These are phyloP conservation scores for Solanum tacnaense DNA, from an alignment of 257 asterid genomes.

Conservation along the genomic window DNA sequence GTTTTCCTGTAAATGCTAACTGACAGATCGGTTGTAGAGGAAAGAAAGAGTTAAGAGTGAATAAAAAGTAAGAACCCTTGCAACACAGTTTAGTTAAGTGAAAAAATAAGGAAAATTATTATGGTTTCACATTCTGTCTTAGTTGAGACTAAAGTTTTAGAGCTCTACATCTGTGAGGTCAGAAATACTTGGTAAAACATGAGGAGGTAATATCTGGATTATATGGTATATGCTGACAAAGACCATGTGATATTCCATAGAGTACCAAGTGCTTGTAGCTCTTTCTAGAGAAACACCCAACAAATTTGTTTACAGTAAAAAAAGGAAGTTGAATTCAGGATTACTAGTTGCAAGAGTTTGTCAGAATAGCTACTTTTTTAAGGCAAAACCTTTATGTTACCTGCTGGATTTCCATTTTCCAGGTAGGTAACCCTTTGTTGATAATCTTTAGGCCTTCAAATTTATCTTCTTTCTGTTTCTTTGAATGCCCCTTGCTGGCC, in stretches of 20 bases:
- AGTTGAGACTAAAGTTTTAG: background rate
- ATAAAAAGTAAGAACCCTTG: background rate
- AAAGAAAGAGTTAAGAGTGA: background rate
- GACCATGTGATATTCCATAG: background rate
- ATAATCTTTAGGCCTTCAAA: background rate
- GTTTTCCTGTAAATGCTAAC: background rate
- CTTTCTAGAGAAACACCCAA: background rate
- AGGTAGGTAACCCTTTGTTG: background rate
- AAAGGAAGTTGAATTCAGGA: background rate
- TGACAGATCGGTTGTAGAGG: background rate
- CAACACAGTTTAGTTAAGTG: background rate
- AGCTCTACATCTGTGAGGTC: background rate
- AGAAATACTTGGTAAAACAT: background rate
- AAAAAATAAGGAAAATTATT: background rate
- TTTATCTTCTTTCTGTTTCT: background rate
- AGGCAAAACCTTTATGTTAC: background rate
- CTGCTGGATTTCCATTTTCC: background rate
- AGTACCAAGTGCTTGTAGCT: background rate
- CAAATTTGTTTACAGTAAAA: background rate
- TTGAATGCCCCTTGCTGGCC: background rate
- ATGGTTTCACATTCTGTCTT: background rate
- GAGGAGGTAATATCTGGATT: background rate
- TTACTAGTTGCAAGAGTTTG: background rate
- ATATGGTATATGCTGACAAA: background rate
- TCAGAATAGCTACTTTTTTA: background rate